Base-by-base conservation (phyloP, 495 filamentous ascomycete species). In the Articulospora tetracladia region DNA sequence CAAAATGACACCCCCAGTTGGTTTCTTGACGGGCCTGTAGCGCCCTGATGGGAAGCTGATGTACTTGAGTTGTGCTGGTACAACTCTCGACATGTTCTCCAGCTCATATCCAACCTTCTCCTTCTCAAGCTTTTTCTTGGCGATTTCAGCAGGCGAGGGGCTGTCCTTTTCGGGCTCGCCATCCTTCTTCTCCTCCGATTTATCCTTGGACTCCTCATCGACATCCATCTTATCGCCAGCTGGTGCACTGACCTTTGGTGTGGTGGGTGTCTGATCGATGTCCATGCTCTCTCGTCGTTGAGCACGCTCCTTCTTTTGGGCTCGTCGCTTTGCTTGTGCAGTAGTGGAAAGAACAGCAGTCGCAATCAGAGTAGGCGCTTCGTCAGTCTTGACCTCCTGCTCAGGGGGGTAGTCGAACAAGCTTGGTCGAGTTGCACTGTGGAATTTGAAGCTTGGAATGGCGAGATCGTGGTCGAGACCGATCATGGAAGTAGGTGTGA, bases 401-500 rank as follows among this genome's bases (percentile, higher is more conserved):
- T 97, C 92, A 6, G 94, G 95, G 41, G 95, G 94, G 65, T 98
- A 99, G 74, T 98, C 95, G 71, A 98, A 99, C 55, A 97, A 83
- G 68, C 92, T 98, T 22, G 93, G 93, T 41, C 91, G 86, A 10
- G 94, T 94, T 59, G 92, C 92, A 73, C 91, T 93, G 77, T 96
- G 86, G 78, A 96, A 92, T 72, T 94, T 96, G 86, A 98, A 93
- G 70, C 83, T 86, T n/a, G 95, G 93, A 36, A 97, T 87, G 62
- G 97, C 92, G 2, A 99, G 81, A 67, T 96, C 90, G 69, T 93
- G 86, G 71, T 98, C 92, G 22, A 99, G 85, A 50, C 88, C 93
- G 58, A 97, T 96, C 67, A 99, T 90, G 1, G 93, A 89, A 10
- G 95, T 98, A 0, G 95, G 95, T 8, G 89, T 87, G 70, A 98